These are phyloP conservation scores for Phanerochaete sordida DNA, from an alignment of 768 basidiomycete species.

Conservation along the genomic window DNA sequence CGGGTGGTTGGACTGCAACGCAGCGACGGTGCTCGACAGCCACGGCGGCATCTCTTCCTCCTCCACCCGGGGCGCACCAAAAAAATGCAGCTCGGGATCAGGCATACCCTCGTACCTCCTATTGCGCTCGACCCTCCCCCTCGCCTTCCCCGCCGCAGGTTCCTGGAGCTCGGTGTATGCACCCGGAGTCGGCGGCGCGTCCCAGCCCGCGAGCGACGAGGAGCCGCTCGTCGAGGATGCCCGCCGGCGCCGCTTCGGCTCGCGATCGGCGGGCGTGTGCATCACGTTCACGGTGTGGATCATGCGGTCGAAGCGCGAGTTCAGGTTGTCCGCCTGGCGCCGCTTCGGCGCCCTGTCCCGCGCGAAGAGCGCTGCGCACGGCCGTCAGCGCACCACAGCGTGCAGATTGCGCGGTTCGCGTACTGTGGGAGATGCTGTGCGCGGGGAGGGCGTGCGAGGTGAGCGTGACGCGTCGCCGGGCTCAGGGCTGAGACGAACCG, in stretches of 20 bases:
- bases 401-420: too few relatives aligned
- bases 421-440: background rate
- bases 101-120: background rate
- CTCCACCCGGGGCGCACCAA: background rate
- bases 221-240: constrained; percentile 38
- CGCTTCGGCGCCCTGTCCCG: constrained; percentile 29
- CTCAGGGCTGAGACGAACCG: background rate
- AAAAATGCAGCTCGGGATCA: background rate
- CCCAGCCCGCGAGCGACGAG: constrained; percentile 40
- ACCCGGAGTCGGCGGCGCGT: constrained; percentile 37
- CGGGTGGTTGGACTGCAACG: constrained; percentile 44
- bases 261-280: constrained; percentile 13
- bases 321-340: constrained; percentile 45
- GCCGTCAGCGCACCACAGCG: background rate
- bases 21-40: constrained; percentile 51
- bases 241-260: constrained; percentile 25
- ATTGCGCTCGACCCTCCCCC: constrained; percentile 26
- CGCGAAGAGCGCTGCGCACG: background rate
- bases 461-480: background rate
- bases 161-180: constrained; percentile 33
- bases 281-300: constrained; percentile 51
- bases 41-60: constrained; percentile 45
- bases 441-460: too few relatives aligned
- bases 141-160: constrained; percentile 29
- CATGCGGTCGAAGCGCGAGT: constrained; percentile 66